Evolutionary conservation across 2,329 filamentous ascomycete species (phyloP), one percentile per base, ranked within the genome.

Genomic region (Lachnellula cervina): DNA sequence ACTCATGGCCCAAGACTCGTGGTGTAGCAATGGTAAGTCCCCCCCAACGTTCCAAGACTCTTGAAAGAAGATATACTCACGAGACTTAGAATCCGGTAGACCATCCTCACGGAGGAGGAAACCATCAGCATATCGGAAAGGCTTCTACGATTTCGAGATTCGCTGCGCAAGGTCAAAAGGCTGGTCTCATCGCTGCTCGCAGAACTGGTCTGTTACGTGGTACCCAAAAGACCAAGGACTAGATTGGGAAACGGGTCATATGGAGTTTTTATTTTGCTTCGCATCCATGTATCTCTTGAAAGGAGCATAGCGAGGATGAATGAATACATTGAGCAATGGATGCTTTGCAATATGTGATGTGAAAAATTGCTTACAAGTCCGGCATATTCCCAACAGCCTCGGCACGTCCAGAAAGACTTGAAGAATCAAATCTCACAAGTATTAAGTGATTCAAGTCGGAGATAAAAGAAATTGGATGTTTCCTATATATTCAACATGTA

Each of bases 1-100:
- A 99, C 90, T 93, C 87, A 76, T 99, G 94, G 94, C 94, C 94
- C 81, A 97, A 96, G 90, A 99, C 94, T 85, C 93, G 94, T 94
- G 94, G 94, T 97, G 94, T 99, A 88, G 94, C 94, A 80, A 99
- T 99, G 94, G 19, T 44, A 19, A 19, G 42, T 44, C 6, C 42
- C 9, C 42, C 28, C 28, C 28, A 32, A 11, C 28, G 28, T 32
- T 4, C 8, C 28, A 11, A 11, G 21, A 23, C 21, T 23, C 21
- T 25, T 3, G 16, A 17, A 19, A 23, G 13, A 13, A 44, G 19
- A 32, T 32, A 32, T 44, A 23, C 42, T 44, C 3, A 9, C 19
- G 1, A 17, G 2, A 19, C 2, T 23, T 19, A 17, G 19, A 99
- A 99, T 84, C 94, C 94, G 73, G 94, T 99, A 74, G 94, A 99